Percentiles rank a stretch among this genome's conserved stretches.
Evolutionary conservation across 148 eudicot genomes (phyloP).

Genomic region (Talinum fruticosum): DNA sequence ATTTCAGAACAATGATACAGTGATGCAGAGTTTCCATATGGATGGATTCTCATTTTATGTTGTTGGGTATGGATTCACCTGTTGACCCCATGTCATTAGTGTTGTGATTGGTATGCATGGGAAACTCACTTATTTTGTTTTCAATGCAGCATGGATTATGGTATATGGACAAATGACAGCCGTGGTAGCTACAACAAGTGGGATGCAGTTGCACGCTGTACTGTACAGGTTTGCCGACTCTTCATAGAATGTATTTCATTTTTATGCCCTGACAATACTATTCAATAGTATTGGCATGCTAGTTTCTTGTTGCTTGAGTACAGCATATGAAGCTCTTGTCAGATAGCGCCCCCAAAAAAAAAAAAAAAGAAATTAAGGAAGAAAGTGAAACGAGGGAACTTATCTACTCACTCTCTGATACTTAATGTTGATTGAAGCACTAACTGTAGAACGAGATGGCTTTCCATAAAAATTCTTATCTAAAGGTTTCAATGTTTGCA

Average conservation of each 20-base stretch:
- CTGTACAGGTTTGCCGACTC: conserved; percentile 59
- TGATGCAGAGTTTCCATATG: conserved; percentile 81
- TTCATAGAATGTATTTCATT: background rate
- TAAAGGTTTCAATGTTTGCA: too few species aligned
- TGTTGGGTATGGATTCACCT: conserved; percentile 64
- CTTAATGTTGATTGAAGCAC: too few species aligned
- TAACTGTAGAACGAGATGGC: too few species aligned
- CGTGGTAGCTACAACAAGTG: conserved; percentile 71
- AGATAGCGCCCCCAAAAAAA: background rate
- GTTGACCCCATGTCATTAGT: background rate
- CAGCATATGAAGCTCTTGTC: background rate
- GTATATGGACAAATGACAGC: conserved; percentile 75
- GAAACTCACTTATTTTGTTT: conserved; percentile 7
- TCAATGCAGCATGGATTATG: conserved; percentile 74
- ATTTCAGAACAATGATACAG: conserved; percentile 88
- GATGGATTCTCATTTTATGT: conserved; percentile 85
- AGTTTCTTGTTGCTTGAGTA: background rate
- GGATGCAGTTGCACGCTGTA: conserved; percentile 87
- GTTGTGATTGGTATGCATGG: background rate
- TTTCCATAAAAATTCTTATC: too few species aligned
- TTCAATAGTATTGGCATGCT: background rate
- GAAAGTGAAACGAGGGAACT: background rate
- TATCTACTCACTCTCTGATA: too few species aligned
- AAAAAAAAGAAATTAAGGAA: background rate
- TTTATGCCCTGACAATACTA: background rate